These are phyloP conservation scores for Anaeromyces robustus DNA, from an alignment of 192 early-diverging fungal genomes.

Conservation along the genomic window DNA sequence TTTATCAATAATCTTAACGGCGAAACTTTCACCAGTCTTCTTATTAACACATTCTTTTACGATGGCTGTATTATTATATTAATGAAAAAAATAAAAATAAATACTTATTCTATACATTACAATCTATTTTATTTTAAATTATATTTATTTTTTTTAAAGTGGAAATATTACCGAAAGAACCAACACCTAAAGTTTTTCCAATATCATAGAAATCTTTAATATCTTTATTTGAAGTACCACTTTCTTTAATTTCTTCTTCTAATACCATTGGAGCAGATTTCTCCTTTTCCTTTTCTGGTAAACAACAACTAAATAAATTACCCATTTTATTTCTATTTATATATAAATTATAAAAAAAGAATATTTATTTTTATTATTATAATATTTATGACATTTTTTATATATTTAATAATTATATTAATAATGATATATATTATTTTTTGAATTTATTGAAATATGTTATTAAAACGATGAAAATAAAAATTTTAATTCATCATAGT, in stretches of 20 bases:
- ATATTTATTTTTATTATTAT: too few species aligned
- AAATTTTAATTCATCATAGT: too few species aligned
- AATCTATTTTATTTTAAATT: too few species aligned
- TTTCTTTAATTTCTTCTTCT: background rate
- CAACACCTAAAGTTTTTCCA: background rate
- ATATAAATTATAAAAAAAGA: too few species aligned
- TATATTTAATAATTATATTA: too few species aligned
- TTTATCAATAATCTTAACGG: constrained; percentile 62
- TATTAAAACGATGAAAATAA: too few species aligned
- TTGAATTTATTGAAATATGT: too few species aligned
- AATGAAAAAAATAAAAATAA: too few species aligned
- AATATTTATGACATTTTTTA: too few species aligned
- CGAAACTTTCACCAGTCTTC: constrained; percentile 34
- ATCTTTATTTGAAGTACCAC: background rate
- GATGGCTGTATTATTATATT: constrained; percentile 21
- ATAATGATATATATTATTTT: too few species aligned
- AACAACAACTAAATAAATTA: background rate
- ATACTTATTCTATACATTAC: too few species aligned
- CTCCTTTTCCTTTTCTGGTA: background rate
- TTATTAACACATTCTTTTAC: constrained; percentile 51
- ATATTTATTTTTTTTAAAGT: too few species aligned
- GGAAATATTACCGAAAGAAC: background rate
- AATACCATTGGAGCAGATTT: background rate
- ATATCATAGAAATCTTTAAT: background rate
- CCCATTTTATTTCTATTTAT: background rate